Percentiles rank a stretch among this genome's conserved stretches.
Conservation (phyloP, 495 filamentous ascomycete species). For the Jackrogersella multiformis region DNA sequence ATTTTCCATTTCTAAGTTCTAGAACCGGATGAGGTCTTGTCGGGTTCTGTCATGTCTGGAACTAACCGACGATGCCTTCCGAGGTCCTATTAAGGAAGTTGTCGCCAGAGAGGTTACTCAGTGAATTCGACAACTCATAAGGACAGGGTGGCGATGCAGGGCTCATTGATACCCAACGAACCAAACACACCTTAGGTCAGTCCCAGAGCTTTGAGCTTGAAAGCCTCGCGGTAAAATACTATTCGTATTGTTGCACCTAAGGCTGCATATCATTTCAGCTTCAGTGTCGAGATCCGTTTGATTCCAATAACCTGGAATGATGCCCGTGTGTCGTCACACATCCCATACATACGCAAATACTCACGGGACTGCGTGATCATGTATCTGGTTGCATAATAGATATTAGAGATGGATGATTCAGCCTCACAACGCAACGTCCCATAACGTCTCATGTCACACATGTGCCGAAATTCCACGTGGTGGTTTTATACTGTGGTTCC, state of each 20-base stretch:
- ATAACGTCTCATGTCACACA: background rate
- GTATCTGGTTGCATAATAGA: background rate
- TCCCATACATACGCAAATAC: background rate
- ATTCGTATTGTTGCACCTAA: background rate
- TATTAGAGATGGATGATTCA: background rate
- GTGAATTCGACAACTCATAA: background rate
- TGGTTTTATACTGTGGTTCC: background rate
- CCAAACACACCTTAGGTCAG: background rate
- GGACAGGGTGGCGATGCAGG: conserved; percentile 3
- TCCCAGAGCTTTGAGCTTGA: background rate
- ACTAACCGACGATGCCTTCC: background rate
- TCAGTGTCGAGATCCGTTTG: background rate
- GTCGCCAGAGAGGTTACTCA: no score
- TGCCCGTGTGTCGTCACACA: background rate
- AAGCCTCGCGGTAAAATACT: background rate
- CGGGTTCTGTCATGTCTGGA: background rate
- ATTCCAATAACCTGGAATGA: background rate
- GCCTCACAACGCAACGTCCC: background rate
- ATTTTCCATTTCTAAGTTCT: background rate
- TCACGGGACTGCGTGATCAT: background rate
- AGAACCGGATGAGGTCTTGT: no score
- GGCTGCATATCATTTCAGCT: background rate
- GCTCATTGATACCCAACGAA: conserved; percentile 5
- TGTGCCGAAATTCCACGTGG: background rate
- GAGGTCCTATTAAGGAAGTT: background rate